phyloP scores from a whole-genome alignment of 805 yeast species.

The Wickerhamiella siamensis region DNA sequence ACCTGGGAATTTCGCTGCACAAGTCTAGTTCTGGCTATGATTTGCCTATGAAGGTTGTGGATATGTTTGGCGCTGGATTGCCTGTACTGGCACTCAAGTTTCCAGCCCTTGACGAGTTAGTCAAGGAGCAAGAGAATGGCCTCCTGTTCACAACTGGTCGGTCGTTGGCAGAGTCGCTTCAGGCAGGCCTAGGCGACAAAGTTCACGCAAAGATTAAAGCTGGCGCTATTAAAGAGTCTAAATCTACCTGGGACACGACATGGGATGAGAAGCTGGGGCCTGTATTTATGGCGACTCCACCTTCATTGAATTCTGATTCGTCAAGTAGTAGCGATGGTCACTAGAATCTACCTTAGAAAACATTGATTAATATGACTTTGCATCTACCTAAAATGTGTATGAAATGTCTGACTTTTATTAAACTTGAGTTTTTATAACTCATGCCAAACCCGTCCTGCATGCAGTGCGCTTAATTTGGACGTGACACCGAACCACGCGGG shows the following conservation, averaged over 20 bases:
- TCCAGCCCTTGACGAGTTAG: conserved; percentile 66
- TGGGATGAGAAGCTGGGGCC: conserved; percentile 47
- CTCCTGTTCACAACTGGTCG: conserved; percentile 31
- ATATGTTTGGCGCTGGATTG: conserved; percentile 88
- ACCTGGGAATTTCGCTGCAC: conserved; percentile 81
- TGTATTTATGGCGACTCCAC: conserved; percentile 21
- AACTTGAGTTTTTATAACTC: too few species aligned
- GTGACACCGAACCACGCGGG: too few species aligned
- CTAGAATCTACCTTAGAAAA: not conserved
- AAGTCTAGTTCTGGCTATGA: conserved; percentile 87
- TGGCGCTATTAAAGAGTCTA: conserved; percentile 67
- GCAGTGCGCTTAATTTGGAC: too few species aligned
- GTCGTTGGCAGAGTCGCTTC: conserved; percentile 34
- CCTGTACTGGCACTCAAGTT: conserved; percentile 75
- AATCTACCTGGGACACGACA: conserved; percentile 55
- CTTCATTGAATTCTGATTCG: conserved; percentile 18
- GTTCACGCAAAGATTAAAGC: conserved; percentile 31
- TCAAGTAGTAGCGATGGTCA: conserved; percentile 15
- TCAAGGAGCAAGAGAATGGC: conserved; percentile 58
- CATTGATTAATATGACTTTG: too few species aligned
- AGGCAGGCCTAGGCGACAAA: conserved; percentile 22
- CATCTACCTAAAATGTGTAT: too few species aligned
- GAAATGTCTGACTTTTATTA: too few species aligned
- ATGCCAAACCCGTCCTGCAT: too few species aligned
- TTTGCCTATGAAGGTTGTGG: conserved; percentile 93